Base-by-base conservation (phyloP, 129 eudicot genomes). In the Lactuca saligna region DNA sequence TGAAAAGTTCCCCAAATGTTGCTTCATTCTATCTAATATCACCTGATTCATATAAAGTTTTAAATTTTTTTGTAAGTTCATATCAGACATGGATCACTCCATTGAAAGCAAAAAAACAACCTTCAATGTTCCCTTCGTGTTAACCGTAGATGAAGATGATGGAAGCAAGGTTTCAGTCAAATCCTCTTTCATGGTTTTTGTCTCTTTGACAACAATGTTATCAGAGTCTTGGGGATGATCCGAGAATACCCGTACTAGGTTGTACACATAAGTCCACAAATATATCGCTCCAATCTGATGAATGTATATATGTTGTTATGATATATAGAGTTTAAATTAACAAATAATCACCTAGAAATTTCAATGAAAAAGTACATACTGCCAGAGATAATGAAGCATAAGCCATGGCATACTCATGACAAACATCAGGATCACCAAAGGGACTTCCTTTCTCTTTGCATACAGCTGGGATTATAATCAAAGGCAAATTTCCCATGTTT, bases 381-480 rank as follows among this genome's bases (percentile, higher is more conserved):
- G 99, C 99, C 90, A 83, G 64, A 11, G 97, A 94, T 66, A 94
- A 86, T 38, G 99, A 87, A 78, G 88, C 91, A 74, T 94, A 94
- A 48, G 87, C 93, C 77, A 83, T 56, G 62, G 88, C 97, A 58
- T 87, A 70, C 39, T 64, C 51, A 9, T 76, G 49, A 44, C 99
- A 94, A 61, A 82, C 87, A 69, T 72, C 81, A 11, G 88, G 77
- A 61, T 80, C 78, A 53, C 99, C 99, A 59, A 94, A 94, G 1
- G 97, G 97, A 56, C 88, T 87, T 44, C 77, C 91, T 61, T 74
- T 74, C 79, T 94, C 99, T 77, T 83, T 89, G 62, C 99, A 94
- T 17, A 90, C 83, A 70, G 99, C 95, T 48, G 99, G 99, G 50
- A 94, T 63, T 9, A 94, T 82, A 49, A 94, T 87, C 16, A 94